Evolutionary conservation across 1,139 yeast genomes (phyloP).

Genomic region (Hansenula anomala): DNA sequence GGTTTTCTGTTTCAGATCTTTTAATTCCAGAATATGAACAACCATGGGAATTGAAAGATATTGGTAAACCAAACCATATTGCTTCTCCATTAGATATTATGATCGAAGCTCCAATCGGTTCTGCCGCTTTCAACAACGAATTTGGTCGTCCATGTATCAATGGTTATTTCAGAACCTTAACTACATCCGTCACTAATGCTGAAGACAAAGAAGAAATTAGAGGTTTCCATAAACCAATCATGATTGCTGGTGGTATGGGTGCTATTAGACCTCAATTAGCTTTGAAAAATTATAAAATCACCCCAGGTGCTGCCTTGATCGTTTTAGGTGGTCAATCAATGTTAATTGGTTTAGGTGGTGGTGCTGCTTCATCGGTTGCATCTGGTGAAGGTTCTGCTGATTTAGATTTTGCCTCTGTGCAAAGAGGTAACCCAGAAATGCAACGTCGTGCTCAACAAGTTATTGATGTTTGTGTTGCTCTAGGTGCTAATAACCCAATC

Average conservation of each 20-base stretch:
- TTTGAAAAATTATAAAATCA: slow-evolving; percentile 77
- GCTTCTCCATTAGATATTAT: slow-evolving; percentile 91
- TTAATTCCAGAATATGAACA: slow-evolving; percentile 79
- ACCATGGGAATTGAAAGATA: slow-evolving; percentile 84
- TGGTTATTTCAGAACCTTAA: slow-evolving; percentile 94
- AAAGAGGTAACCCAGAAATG: slow-evolving; percentile 99
- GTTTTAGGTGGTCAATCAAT: slow-evolving; percentile 98
- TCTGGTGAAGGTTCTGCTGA: slow-evolving; percentile 96
- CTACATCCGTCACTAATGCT: slow-evolving; percentile 63
- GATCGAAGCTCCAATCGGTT: slow-evolving; percentile 96
- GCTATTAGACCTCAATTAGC: slow-evolving; percentile 92
- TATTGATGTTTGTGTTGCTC: slow-evolving; percentile 86
- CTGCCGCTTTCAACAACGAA: slow-evolving; percentile 98
- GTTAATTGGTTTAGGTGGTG: slow-evolving; percentile 99
- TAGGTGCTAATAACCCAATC: slow-evolving; percentile 79
- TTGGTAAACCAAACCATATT: slow-evolving; percentile 91
- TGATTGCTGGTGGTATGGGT: slow-evolving; percentile 99
- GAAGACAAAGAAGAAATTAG: slow-evolving; percentile 71
- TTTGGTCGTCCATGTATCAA: slow-evolving; percentile 97
- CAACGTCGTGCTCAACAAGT: slow-evolving; percentile 99
- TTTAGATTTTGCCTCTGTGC: slow-evolving; percentile 97
- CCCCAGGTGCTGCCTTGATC: slow-evolving; percentile 89
- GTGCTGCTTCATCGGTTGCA: slow-evolving; percentile 95
- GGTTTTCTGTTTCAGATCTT: slow-evolving; percentile 89
- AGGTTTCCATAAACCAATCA: slow-evolving; percentile 98